These are phyloP conservation scores for Salix brachista DNA, from an alignment of 345 rosid species.

Conservation along the genomic window DNA sequence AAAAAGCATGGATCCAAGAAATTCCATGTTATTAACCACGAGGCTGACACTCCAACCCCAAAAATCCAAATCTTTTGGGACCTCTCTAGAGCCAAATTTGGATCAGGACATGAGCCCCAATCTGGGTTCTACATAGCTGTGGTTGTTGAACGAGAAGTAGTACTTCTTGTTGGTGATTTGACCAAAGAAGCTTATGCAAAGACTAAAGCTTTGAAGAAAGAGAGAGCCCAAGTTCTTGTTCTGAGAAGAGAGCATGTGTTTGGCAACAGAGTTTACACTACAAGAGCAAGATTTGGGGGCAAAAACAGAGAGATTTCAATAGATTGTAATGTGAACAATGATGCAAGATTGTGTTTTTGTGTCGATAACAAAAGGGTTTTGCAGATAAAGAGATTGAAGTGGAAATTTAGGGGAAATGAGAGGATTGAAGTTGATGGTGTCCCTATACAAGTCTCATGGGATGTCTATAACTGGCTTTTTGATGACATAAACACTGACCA, in stretches of 20 bases:
- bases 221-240: conserved; percentile 44
- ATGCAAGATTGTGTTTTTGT: conserved; percentile 55
- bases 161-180: conserved; percentile 71
- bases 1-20: conserved; percentile 65
- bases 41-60: conserved; percentile 7
- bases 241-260: conserved; percentile 77
- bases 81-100: conserved; percentile 66
- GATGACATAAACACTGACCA: conserved; percentile 46
- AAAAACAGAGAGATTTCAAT: conserved; percentile 59
- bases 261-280: conserved; percentile 56
- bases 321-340: conserved; percentile 56
- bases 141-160: conserved; percentile 60
- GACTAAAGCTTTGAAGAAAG: conserved; percentile 38
- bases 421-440: conserved; percentile 71
- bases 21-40: conserved; percentile 16
- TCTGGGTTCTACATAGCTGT: conserved; percentile 81
- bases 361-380: conserved; percentile 59
- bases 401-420: conserved; percentile 96
- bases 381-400: conserved; percentile 64
- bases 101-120: conserved; percentile 74
- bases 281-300: conserved; percentile 76
- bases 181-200: conserved; percentile 54
- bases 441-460: conserved; percentile 79
- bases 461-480: conserved; percentile 85
- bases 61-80: conserved; percentile 70